Evolutionary conservation across 345 rosid species (phyloP).

Genomic region (Durio zibethinus): DNA sequence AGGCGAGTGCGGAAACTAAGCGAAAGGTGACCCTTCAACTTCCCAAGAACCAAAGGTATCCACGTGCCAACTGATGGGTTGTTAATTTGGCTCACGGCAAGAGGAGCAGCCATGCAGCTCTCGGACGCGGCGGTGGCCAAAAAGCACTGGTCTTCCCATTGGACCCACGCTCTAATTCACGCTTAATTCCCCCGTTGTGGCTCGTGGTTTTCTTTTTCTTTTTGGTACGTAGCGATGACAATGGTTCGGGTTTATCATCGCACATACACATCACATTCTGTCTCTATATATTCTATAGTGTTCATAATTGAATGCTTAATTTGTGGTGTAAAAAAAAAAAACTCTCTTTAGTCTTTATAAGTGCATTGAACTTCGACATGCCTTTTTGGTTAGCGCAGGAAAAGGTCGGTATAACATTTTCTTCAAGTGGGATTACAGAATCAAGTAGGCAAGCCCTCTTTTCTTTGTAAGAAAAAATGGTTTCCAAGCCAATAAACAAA

Average conservation of each 20-base stretch:
- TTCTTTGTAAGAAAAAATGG: no score
- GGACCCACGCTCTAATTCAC: slow-evolving; percentile 3
- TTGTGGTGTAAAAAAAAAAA: background rate
- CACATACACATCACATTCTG: background rate
- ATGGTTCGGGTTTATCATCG: background rate
- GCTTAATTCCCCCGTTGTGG: background rate
- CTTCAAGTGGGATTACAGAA: no score
- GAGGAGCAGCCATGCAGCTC: slow-evolving; percentile 2
- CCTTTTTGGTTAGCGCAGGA: no score
- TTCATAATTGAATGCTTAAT: background rate
- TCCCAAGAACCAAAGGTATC: slow-evolving; percentile 12
- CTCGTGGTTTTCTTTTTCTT: background rate
- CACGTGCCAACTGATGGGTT: no score
- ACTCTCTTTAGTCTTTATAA: no score
- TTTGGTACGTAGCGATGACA: background rate
- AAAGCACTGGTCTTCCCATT: no score
- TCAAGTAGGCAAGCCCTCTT: no score
- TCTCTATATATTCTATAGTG: background rate
- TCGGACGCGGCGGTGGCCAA: slow-evolving; percentile 23
- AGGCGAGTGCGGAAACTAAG: slow-evolving; percentile 7
- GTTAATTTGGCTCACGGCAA: slow-evolving; percentile 15
- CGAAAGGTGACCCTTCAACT: slow-evolving; percentile 24
- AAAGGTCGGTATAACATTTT: no score
- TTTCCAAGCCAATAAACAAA: no score
- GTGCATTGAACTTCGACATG: no score